A percentile compares a stretch with the other conserved stretches of the same genome.
phyloP scores from a whole-genome alignment of 2,329 filamentous ascomycete species.

The Ophiostoma montium region DNA sequence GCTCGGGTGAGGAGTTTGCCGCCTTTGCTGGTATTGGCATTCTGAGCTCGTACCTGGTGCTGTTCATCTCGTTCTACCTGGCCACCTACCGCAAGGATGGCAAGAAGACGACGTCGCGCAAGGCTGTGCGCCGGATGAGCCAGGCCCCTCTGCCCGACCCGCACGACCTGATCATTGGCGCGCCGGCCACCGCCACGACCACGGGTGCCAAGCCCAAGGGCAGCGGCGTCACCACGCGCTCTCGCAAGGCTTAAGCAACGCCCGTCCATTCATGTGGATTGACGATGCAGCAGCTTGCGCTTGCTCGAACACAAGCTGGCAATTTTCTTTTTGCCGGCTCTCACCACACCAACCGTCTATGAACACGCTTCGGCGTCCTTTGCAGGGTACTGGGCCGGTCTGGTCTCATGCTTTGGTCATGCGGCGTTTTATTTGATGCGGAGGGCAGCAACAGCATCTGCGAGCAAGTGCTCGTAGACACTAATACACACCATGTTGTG shows the following conservation, averaged over 20 bases:
- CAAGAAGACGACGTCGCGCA: constrained; percentile 68
- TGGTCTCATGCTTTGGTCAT: background rate
- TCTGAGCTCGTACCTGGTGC: constrained; percentile 84
- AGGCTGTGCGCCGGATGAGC: constrained; percentile 53
- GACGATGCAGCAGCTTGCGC: no score
- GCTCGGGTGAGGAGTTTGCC: constrained; percentile 92
- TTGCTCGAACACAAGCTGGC: no score
- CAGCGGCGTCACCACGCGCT: constrained; percentile 39
- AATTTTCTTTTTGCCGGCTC: no score
- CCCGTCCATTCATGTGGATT: no score
- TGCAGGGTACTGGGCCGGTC: no score
- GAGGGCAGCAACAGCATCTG: background rate
- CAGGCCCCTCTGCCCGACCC: constrained; percentile 65
- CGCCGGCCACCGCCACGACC: constrained; percentile 38
- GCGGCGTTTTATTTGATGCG: background rate
- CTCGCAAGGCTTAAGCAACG: constrained; percentile 52
- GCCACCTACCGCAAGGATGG: constrained; percentile 86
- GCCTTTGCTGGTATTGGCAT: constrained; percentile 86
- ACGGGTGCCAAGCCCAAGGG: constrained; percentile 35
- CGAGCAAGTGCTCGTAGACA: constrained; percentile 5
- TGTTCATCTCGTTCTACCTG: constrained; percentile 98
- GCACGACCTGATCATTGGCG: constrained; percentile 49
- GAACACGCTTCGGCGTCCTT: no score
- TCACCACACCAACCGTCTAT: no score
- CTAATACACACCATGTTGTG: background rate